Base-by-base conservation (phyloP, 1,284 basidiomycete genomes). In the Marasmius fiardii region DNA sequence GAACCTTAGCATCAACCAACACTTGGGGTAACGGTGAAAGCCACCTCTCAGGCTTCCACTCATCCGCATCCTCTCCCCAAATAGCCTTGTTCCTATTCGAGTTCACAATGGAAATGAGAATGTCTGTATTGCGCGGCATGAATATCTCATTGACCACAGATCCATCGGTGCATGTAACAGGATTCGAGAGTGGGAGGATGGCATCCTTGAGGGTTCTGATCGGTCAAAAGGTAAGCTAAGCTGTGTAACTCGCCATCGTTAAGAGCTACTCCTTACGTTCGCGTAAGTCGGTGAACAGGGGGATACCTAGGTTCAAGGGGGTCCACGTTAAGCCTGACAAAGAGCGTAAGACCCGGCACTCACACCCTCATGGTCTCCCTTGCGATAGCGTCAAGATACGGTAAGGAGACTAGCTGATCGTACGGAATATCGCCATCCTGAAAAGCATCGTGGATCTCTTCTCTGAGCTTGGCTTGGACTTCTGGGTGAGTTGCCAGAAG, bases 21-120 rank as follows among this genome's bases (percentile, higher is more conserved):
- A 54, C 60, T 12, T 59, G 47, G 7, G 68, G 69, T 7, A 71
- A 58, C 8, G 68, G 64, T 16, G 57, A 54, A 14, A 71, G 61
- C 69, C 70, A 73, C 14, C 71, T 59, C 47, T 71, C 67, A 11
- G 71, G 71, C 48, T 69, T 71, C 69, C 71, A 73, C 48, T 71
- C 68, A n/a, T 63, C 48, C 12, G 68, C 66, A 56, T 72, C 71
- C 23, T 60, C 56, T 3, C 71, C 71, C 72, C 71, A 74, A 1
- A 72, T 41, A 0, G 57, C 56, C 21, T 65, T 63, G 54, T 71
- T 64, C 33, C 67, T 59, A 51, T 73, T 73, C 4, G 62, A 51
- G 24, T 59, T 61, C 16, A 68, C 14, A 21, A 70, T 64, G 1
- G 67, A 65, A 10, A 68, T 58, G 23, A 67, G 56, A 10, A 71